Evolutionary conservation across 768 basidiomycete species (phyloP), one percentile per base, ranked within the genome.

Genomic region (Serendipita sp.): DNA sequence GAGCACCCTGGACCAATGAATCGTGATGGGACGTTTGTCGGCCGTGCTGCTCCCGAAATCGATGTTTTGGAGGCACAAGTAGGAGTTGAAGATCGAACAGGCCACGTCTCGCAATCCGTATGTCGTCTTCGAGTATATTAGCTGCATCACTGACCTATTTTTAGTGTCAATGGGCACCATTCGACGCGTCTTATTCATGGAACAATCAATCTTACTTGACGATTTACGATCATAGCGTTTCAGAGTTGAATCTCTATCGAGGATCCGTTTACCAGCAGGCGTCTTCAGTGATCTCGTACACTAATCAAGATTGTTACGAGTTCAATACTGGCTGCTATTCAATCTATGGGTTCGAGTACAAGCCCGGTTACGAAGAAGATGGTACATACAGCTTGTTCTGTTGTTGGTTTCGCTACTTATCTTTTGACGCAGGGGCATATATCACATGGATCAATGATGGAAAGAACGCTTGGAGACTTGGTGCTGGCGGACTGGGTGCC

Each of bases 61-160:
- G 92, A 95, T 76, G 76, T 92, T 30, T 84, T 94, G 69, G 92
- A 94, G 75, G 86, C 91, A 4, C 83, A 84, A 73, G 85, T 73
- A 74, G 74, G 43, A 33, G 68, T 62, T 68, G 72, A 16, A 48
- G 65, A 1, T 71, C 62, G 45, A 68, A 69, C 66, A 11, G 83
- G 82, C 5, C 75, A 82, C 66, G 89, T 93, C 17, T 93, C 90
- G 3, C 89, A 91, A 71, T 90, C 88, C 50, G 83, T 79, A 4
- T 91, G 38, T 65, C 26, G 2, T 42, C 38, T 60, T 63, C 45
- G 48, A 31, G 56, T 60, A 62, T 14, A 61, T n/a, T 45, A 26
- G 31, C 56, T 64, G 45, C 38, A 24, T 38, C 61, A 7, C n/a
- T 42, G 22, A 87, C 83, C 83, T 85, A 76, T 44, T 28, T 7